Conservation (phyloP, 352 stramenopile species). For the Halophytophthora polymorphica region DNA sequence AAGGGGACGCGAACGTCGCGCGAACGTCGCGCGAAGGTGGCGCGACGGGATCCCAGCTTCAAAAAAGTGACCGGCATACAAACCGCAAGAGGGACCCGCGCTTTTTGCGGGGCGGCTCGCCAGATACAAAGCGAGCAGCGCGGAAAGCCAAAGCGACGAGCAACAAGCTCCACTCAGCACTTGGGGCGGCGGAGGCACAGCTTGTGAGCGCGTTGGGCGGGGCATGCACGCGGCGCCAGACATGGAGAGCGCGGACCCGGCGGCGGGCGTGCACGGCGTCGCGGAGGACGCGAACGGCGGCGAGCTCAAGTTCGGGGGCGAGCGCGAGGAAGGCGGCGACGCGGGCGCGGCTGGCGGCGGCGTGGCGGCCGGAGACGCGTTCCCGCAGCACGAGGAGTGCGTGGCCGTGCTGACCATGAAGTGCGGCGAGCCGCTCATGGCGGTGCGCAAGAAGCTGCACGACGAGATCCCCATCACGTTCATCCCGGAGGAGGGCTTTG, state of each 20-base stretch:
- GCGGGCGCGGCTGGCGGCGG: background rate
- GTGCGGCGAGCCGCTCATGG: slow-evolving; percentile 66
- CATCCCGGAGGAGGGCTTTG: slow-evolving; percentile 69
- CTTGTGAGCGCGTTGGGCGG: slow-evolving; percentile 5
- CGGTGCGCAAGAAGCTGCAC: slow-evolving; percentile 78
- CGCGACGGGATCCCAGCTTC: slow-evolving; percentile 1
- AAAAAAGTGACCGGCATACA: slow-evolving; percentile 6
- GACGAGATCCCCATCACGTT: slow-evolving; percentile 69
- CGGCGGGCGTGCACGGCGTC: background rate
- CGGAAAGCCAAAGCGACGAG: too few relatives aligned
- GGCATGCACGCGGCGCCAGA: slow-evolving; percentile 19
- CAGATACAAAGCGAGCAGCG: too few relatives aligned
- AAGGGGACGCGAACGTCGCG: too few relatives aligned
- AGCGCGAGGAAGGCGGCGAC: slow-evolving; percentile 18
- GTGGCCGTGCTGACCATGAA: slow-evolving; percentile 74
- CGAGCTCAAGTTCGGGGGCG: slow-evolving; percentile 33
- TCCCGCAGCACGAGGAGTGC: slow-evolving; percentile 63
- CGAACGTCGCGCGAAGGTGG: background rate
- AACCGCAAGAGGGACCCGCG: background rate
- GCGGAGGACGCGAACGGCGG: slow-evolving; percentile 18
- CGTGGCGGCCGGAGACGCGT: slow-evolving; percentile 23
- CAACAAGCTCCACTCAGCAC: background rate
- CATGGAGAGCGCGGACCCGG: slow-evolving; percentile 17
- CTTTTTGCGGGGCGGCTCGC: too few relatives aligned
- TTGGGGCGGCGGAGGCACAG: slow-evolving; percentile 10